Evolutionary conservation across 148 eudicot genomes (phyloP), one percentile per base, ranked within the genome.

Genomic region (Rhododendron ovatum): DNA sequence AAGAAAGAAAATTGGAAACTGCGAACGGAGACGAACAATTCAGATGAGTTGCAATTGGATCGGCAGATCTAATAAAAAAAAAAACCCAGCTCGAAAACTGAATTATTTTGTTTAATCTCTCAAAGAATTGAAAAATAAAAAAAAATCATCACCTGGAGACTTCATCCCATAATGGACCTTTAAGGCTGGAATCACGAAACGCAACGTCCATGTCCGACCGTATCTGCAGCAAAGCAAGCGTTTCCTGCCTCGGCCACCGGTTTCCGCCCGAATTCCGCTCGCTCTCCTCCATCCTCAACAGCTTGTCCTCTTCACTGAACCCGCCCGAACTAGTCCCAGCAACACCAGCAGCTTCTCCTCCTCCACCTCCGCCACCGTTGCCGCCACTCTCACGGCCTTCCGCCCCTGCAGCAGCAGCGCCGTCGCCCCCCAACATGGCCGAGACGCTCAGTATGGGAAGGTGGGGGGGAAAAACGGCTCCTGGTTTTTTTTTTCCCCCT

Each of bases 221-320:
- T 84, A 97, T 97, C 93, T 93, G 86, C 51, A 97, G 75, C 69
- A 97, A 85, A 10, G 96, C 98, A 48, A 97, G 50, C 6, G 99
- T 97, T 82, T 97, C 99, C 86, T 95, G 95, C 43, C 95, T 83
- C 1, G 99, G 99, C 99, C 99, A 97, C 91, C 99, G 92, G 90
- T 94, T 97, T 20, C 98, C 98, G 22, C 92, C 93, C 3, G 91
- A 91, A 6, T 67, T 85, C 55, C 92, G 88, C 35, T 89, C 91
- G 28, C 87, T 86, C 28, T 84, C 92, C 63, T 87, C 92, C 75
- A 85, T 59, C 74, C 89, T 75, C 43, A 47, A 7, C 50, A 84
- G 51, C 69, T 83, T 69, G 6, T 80, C 88, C 8, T 85, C 89
- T 43, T 79, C 88, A 50, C 91, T 87, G 51, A 81, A 76, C 2